A percentile compares a stretch with the other conserved stretches of the same genome.
These are phyloP conservation scores for Xylaria nigripes DNA, from an alignment of 495 filamentous ascomycete species.

Conservation along the genomic window DNA sequence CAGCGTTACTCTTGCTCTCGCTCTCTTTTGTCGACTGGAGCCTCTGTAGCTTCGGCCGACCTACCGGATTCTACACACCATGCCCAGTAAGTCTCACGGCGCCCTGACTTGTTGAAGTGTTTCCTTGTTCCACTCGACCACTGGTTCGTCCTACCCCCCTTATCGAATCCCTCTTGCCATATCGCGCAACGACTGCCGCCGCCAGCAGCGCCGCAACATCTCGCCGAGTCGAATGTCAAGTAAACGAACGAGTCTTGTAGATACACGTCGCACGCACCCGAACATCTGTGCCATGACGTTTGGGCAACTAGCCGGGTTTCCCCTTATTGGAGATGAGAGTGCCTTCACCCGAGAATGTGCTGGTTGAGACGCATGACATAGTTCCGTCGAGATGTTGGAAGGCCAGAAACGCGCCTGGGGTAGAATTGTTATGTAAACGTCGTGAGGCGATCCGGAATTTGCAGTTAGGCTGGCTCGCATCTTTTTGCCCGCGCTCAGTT, in stretches of 20 bases:
- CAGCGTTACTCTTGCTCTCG: not conserved
- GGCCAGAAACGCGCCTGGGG: not conserved
- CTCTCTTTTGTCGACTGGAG: not conserved
- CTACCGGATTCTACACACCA: not conserved
- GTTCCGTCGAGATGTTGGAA: not conserved
- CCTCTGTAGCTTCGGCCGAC: slow-evolving; percentile 2
- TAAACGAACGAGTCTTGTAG: not conserved
- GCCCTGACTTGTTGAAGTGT: not conserved
- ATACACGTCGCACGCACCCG: not conserved
- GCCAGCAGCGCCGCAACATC: not conserved
- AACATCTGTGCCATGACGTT: not conserved
- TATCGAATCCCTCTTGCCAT: not conserved
- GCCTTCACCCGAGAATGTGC: not conserved
- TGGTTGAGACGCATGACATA: not conserved
- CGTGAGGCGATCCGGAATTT: not conserved
- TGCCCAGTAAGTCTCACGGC: slow-evolving; percentile 10
- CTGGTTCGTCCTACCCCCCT: not conserved
- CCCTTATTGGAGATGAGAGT: not conserved
- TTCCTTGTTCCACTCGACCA: not conserved
- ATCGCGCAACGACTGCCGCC: not conserved
- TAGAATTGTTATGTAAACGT: not conserved
- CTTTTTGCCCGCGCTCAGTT: not conserved
- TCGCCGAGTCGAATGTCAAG: not conserved
- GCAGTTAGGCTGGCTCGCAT: not conserved
- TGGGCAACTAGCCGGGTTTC: not conserved